Conservation (phyloP, 108 stramenopile species). For the Nannochloropsis granulata region DNA sequence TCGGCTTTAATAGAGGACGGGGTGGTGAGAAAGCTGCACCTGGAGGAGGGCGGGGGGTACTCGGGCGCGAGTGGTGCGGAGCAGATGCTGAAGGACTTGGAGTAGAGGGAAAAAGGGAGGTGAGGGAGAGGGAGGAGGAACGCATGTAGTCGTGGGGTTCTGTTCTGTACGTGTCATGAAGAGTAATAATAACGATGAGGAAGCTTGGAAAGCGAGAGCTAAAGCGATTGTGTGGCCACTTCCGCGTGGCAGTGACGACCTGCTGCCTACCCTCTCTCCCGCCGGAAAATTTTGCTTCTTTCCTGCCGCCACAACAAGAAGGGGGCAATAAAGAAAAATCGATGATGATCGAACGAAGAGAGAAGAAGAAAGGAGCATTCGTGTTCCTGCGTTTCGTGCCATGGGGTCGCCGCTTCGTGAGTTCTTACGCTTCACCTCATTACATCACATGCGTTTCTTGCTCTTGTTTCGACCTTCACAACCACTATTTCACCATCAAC, state of each 20-base stretch:
- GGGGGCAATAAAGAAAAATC: not conserved
- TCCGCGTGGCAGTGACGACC: not conserved
- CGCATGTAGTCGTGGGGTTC: not conserved
- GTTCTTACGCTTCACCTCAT: not conserved
- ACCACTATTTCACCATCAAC: not conserved
- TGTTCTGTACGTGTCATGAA: not conserved
- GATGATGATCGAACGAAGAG: not conserved
- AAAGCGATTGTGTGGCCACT: not conserved
- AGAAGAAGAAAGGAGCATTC: not conserved
- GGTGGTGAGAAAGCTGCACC: not conserved
- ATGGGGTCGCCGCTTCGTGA: not conserved
- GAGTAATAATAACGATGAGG: not conserved
- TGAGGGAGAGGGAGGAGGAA: not conserved
- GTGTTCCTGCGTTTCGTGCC: not conserved
- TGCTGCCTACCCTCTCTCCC: not conserved
- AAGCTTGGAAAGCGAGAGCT: not conserved
- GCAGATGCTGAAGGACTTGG: not conserved
- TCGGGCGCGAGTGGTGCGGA: not conserved
- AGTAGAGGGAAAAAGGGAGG: not conserved
- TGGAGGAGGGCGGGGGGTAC: not conserved
- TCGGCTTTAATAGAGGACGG: not conserved
- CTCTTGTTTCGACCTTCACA: not conserved
- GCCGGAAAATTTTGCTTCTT: not conserved
- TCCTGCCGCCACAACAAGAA: not conserved
- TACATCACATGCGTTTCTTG: not conserved